Percentiles rank a stretch among this genome's conserved stretches.
Conservation (phyloP, 352 stramenopile species). For the Globisporangium nunn region DNA sequence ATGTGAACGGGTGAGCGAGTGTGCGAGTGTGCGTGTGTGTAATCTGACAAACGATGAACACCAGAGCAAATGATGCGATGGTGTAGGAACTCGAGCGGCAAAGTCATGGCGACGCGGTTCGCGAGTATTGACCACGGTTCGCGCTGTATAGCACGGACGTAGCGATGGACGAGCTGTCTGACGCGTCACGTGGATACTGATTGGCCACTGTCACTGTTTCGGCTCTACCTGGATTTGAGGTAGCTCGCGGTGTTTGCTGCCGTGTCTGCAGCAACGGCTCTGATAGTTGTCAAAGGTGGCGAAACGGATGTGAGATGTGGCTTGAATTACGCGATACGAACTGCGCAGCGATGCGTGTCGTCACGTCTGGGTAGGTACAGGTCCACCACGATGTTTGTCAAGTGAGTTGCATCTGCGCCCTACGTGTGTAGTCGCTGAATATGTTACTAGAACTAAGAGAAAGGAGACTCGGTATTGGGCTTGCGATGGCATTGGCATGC, state of each 20-base stretch:
- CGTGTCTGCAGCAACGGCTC: too few species aligned
- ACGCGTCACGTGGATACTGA: neutral
- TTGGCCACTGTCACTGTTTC: conserved; percentile 3
- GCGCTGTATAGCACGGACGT: conserved; percentile 2
- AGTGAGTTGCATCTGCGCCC: conserved; percentile 6
- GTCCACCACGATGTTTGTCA: conserved; percentile 22
- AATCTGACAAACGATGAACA: conserved; percentile 3
- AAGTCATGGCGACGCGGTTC: conserved; percentile 1
- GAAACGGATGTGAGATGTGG: conserved; percentile 5
- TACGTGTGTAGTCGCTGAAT: too few species aligned
- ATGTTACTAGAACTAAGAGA: too few species aligned
- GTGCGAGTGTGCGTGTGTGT: too few species aligned
- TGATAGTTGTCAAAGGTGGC: too few species aligned
- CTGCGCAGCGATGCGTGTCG: conserved; percentile 17
- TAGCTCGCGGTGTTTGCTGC: too few species aligned
- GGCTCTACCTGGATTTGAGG: too few species aligned
- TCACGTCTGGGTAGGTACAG: conserved; percentile 26
- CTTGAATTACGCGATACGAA: conserved; percentile 15
- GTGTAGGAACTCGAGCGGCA: neutral
- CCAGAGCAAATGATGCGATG: neutral
- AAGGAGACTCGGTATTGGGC: too few species aligned
- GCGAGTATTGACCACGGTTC: conserved; percentile 4
- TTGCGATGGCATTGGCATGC: too few species aligned
- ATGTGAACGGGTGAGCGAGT: neutral
- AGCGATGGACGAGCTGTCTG: neutral